A percentile compares a stretch with the other conserved stretches of the same genome.
Conservation (phyloP, 2,329 filamentous ascomycete species). For the Exophiala sp. region DNA sequence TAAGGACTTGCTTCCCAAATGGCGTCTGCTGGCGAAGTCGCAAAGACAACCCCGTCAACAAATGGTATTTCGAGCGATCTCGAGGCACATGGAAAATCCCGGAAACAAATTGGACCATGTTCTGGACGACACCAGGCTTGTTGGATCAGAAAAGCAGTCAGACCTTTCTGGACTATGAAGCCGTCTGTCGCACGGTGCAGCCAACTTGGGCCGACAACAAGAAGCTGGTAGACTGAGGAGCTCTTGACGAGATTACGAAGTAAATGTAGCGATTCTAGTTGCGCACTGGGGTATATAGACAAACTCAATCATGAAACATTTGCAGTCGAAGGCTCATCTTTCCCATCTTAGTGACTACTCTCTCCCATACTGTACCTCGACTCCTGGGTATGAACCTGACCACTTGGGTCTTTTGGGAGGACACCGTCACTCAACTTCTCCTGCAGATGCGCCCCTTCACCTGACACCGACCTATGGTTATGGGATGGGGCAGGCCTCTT, state of each 20-base stretch:
- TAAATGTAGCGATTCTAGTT: background rate
- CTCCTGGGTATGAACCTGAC: background rate
- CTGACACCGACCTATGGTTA: background rate
- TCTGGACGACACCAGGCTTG: slow-evolving; percentile 80
- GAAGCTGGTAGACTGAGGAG: slow-evolving; percentile 28
- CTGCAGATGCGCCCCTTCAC: slow-evolving; percentile 1
- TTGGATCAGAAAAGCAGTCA: slow-evolving; percentile 46
- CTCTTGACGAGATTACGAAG: background rate
- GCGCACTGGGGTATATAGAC: background rate
- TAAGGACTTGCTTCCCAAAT: slow-evolving; percentile 77
- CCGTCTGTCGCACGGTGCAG: slow-evolving; percentile 64
- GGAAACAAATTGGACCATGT: slow-evolving; percentile 93
- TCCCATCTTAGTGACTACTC: background rate
- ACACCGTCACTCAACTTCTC: background rate
- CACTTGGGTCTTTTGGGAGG: background rate
- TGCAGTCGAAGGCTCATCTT: too few species aligned
- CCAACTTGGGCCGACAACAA: slow-evolving; percentile 48
- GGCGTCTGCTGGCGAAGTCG: slow-evolving; percentile 92
- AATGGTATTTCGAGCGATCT: slow-evolving; percentile 97
- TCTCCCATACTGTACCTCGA: background rate
- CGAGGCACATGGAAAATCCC: slow-evolving; percentile 77
- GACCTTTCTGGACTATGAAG: slow-evolving; percentile 66
- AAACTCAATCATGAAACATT: background rate
- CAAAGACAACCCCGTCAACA: slow-evolving; percentile 91
- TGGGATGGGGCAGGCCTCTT: slow-evolving; percentile 8